Evolutionary conservation across 1,139 yeast genomes (phyloP), one percentile per base, ranked within the genome.

Genomic region (Eremothecium sinecaudum): DNA sequence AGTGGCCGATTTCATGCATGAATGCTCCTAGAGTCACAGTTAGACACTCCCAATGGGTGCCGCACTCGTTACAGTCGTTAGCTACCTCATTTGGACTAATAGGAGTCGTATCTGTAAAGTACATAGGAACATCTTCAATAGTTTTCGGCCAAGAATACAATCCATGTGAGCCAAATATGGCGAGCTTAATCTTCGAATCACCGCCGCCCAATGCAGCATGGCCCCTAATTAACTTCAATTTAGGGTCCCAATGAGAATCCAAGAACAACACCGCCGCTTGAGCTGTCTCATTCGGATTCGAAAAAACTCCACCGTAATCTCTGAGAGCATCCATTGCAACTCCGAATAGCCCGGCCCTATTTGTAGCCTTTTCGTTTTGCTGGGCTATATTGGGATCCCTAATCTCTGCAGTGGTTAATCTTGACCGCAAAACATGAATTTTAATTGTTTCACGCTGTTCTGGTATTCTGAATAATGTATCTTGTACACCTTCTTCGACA

Each of bases 131-230:
- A 33, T 75, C 77, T 36, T 86, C 92, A 44, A 86, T 66, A 38
- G 71, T 71, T 18, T 71, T 62, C 5, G 98, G 97, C 92, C 94
- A 90, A 0, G 94, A 72, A 55, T 82, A 90, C 18, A 86, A 49
- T 0, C 95, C 92, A 53, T 90, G 98, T 3, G 94, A 79, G 3
- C 98, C 98, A 59, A 87, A 87, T 12, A 90, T 84, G 1, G 94
- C 97, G 39, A 90, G 61, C 43, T 74, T 75, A 22, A 82, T 66
- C 29, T 74, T 67, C 27, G 69, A 77, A 17, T 69, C 67, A 5
- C 94, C 93, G 22, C 97, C 97, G 26, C 97, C 97, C 14, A 90
- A 63, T 0, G 97, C 97, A 3, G 97, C 97, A 61, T 90, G 97
- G 2, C 87, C 84, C 32, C 76, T 59, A 31, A 90, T 78, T 43